Conservation (phyloP, 2,329 filamentous ascomycete species). For the Neurospora crassa region DNA sequence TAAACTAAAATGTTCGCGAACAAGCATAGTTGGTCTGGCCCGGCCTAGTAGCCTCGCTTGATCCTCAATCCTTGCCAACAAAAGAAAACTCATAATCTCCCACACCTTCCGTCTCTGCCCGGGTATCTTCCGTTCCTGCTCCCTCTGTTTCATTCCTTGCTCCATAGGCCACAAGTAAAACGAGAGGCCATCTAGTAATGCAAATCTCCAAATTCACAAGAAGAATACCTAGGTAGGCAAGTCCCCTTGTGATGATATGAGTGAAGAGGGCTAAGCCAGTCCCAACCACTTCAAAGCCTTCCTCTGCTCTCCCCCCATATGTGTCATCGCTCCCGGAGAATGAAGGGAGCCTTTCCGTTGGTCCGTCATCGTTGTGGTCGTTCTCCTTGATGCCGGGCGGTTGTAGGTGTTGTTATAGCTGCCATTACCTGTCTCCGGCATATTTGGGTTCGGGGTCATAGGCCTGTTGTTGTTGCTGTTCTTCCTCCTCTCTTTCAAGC, state of each 20-base stretch:
- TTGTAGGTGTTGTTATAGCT: background rate
- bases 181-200: too few relatives aligned
- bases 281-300: conserved; percentile 30
- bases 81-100: too few relatives aligned
- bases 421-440: background rate
- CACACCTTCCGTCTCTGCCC: too few relatives aligned
- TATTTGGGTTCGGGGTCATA: background rate
- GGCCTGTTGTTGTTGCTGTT: background rate
- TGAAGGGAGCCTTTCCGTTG: background rate
- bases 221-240: too few relatives aligned
- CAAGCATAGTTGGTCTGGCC: too few relatives aligned
- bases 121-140: too few relatives aligned
- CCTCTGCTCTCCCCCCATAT: conserved; percentile 6
- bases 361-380: background rate
- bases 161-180: too few relatives aligned
- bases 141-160: too few relatives aligned
- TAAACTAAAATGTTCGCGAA: background rate
- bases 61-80: too few relatives aligned
- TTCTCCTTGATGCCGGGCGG: background rate
- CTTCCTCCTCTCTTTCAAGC: background rate
- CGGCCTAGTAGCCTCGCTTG: too few relatives aligned
- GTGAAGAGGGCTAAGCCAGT: background rate
- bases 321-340: background rate
- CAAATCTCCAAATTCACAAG: too few relatives aligned
- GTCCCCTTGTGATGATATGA: too few relatives aligned